phyloP scores from a whole-genome alignment of 108 stramenopile species.

The Cyclotella choctawhatcheeana region DNA sequence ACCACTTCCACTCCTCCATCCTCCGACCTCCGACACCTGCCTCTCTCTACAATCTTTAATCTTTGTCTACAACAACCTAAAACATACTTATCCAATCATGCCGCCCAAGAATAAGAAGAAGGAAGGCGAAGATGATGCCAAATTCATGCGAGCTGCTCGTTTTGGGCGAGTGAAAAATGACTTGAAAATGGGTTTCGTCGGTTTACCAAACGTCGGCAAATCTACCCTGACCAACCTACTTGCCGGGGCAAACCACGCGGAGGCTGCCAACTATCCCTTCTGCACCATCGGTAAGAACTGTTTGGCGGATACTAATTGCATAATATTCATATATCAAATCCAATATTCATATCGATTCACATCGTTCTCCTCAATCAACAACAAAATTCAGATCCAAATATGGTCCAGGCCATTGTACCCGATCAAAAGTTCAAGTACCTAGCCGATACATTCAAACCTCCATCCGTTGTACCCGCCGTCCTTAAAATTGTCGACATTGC shows the following conservation, averaged over 20 bases:
- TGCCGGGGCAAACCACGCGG: constrained; percentile 83
- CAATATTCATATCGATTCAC: too few species aligned
- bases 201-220: constrained; percentile 99
- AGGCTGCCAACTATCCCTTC: constrained; percentile 93
- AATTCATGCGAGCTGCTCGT: constrained; percentile 85
- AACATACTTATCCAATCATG: constrained; percentile 72
- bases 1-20: neutral
- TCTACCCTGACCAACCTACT: constrained; percentile 89
- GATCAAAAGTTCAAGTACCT: constrained; percentile 98
- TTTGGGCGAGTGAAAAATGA: constrained; percentile 92
- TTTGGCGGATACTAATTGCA: too few species aligned
- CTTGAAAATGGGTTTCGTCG: constrained; percentile 90
- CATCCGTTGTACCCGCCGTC: constrained; percentile 89
- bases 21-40: neutral
- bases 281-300: constrained; percentile 99
- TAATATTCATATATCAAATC: too few species aligned
- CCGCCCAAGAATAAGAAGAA: constrained; percentile 91
- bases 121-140: constrained; percentile 61
- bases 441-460: constrained; percentile 84
- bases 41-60: neutral
- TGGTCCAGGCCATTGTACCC: constrained; percentile 94
- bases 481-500: constrained; percentile 99
- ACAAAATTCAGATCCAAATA: too few species aligned
- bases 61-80: neutral
- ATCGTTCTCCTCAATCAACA: too few species aligned